phyloP scores from a whole-genome alignment of 768 basidiomycete species.

The Kwoniella europaea region DNA sequence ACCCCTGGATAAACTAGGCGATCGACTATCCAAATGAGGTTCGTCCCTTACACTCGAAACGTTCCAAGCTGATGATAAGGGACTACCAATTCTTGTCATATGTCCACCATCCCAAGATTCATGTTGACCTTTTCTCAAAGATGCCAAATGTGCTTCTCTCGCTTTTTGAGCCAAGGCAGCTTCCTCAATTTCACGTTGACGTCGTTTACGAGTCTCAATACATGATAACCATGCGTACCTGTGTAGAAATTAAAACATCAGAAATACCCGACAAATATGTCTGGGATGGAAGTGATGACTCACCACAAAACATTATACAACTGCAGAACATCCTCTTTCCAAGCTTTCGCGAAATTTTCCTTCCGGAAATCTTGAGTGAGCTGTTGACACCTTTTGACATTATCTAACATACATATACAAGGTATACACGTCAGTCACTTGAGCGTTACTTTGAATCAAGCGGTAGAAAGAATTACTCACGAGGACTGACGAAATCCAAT shows the following conservation, averaged over 20 bases:
- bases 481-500: constrained; percentile 87
- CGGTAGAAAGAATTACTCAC: constrained; percentile 33
- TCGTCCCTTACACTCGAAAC: constrained; percentile 26
- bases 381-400: constrained; percentile 80
- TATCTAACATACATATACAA: constrained; percentile 62
- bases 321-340: constrained; percentile 94
- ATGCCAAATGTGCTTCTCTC: constrained; percentile 20
- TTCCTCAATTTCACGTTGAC: constrained; percentile 14
- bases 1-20: constrained; percentile 20
- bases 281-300: constrained; percentile 9
- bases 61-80: constrained; percentile 13
- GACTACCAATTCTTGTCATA: constrained; percentile 7
- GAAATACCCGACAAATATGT: not conserved
- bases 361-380: constrained; percentile 86
- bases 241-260: not conserved
- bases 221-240: constrained; percentile 33
- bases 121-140: constrained; percentile 25
- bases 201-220: constrained; percentile 23
- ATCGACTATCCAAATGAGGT: constrained; percentile 16
- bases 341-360: constrained; percentile 82
- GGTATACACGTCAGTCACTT: not conserved
- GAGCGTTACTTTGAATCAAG: not conserved
- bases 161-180: constrained; percentile 15
- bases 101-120: not conserved
- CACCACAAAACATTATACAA: constrained; percentile 90